These are phyloP conservation scores for Botryosphaeria dothidea DNA, from an alignment of 2,329 filamentous ascomycete species.

Conservation along the genomic window DNA sequence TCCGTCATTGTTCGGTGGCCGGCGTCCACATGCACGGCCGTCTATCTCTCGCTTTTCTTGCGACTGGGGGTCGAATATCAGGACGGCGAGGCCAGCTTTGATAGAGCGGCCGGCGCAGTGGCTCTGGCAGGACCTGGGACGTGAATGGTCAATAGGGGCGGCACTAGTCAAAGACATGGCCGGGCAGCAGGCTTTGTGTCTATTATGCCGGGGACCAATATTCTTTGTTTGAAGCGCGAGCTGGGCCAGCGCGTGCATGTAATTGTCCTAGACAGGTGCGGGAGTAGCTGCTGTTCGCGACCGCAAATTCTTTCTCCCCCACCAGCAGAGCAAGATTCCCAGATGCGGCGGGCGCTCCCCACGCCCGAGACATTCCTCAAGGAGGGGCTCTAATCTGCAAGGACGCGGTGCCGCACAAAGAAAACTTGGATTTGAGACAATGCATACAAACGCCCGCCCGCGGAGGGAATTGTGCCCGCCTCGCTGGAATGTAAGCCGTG, in stretches of 20 bases:
- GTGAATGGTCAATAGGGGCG: slow-evolving; percentile 19
- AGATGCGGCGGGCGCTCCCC: slow-evolving; percentile 34
- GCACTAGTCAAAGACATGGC: slow-evolving; percentile 19
- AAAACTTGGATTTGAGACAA: slow-evolving; percentile 18
- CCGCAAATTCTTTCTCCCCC: slow-evolving; percentile 18
- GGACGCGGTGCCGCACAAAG: slow-evolving; percentile 32
- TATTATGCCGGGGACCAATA: slow-evolving; percentile 30
- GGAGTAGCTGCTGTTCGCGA: slow-evolving; percentile 29
- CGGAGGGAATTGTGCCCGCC: slow-evolving; percentile 18
- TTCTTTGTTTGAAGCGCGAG: slow-evolving; percentile 28
- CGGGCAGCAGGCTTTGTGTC: slow-evolving; percentile 32
- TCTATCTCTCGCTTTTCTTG: neutral
- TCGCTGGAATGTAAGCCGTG: slow-evolving; percentile 17
- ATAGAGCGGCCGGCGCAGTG: neutral
- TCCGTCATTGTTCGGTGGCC: neutral
- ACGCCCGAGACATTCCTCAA: slow-evolving; percentile 36
- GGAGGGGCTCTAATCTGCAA: slow-evolving; percentile 30
- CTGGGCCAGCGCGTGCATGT: slow-evolving; percentile 32
- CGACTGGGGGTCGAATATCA: neutral
- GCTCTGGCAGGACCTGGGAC: neutral
- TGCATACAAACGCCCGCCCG: slow-evolving; percentile 20
- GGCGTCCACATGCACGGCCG: neutral
- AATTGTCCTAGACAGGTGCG: slow-evolving; percentile 38
- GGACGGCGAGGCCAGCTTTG: slow-evolving; percentile 10
- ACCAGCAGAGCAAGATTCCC: slow-evolving; percentile 24